Conservation (phyloP, 768 basidiomycete species). For the Tylopilus intermedius region DNA sequence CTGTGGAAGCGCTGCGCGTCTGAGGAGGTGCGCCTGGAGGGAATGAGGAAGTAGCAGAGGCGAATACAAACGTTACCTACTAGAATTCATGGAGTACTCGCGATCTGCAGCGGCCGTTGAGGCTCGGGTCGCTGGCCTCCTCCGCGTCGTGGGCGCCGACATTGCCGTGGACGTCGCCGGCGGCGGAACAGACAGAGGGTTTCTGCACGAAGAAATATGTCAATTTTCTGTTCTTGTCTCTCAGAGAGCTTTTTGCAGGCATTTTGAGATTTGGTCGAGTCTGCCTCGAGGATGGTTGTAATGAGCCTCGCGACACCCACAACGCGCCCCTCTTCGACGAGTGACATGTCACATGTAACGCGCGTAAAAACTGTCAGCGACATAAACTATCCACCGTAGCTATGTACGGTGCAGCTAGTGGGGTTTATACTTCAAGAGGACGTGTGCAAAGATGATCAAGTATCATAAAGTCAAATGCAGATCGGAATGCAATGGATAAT, state of each 20-base stretch:
- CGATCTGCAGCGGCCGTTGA: conserved; percentile 1
- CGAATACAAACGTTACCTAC: conserved; percentile 12
- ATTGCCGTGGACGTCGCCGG: background rate
- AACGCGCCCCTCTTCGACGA: conserved; percentile 3
- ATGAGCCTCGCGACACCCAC: background rate
- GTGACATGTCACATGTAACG: conserved; percentile 16
- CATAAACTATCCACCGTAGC: background rate
- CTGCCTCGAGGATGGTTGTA: background rate
- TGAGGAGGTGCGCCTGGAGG: conserved; percentile 12
- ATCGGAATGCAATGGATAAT: conserved; percentile 2
- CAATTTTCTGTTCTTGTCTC: conserved; percentile 27
- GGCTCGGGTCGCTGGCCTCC: conserved; percentile 5
- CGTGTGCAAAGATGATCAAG: conserved; percentile 6
- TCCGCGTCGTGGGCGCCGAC: conserved; percentile 9
- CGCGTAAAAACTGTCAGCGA: background rate
- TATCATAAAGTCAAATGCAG: conserved; percentile 7
- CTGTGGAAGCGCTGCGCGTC: conserved; percentile 10
- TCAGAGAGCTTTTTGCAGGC: conserved; percentile 13
- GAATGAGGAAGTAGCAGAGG: background rate
- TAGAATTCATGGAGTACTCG: conserved; percentile 4
- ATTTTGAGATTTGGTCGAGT: conserved; percentile 11
- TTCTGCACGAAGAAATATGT: conserved; percentile 45
- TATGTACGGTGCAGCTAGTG: conserved; percentile 7
- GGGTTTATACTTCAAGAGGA: background rate
- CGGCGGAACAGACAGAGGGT: conserved; percentile 17